Evolutionary conservation across 2,329 filamentous ascomycete species (phyloP).

Genomic region (Diaporthe citrichinensis): DNA sequence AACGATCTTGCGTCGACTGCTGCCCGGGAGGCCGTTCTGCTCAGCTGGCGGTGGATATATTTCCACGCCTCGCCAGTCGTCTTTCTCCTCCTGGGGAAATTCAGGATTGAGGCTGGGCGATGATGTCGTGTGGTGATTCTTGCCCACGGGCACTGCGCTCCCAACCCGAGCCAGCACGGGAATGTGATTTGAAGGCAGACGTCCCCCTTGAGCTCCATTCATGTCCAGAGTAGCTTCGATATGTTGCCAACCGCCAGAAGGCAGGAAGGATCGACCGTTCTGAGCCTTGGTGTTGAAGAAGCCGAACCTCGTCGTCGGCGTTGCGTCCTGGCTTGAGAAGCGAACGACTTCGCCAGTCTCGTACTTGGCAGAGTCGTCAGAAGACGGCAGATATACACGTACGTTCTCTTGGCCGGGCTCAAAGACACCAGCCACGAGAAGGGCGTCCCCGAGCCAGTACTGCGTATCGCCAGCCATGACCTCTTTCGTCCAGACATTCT

Average conservation of each 20-base stretch:
- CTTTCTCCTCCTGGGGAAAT: slow-evolving; percentile 48
- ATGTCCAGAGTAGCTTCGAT: not conserved
- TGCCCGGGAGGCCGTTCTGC: slow-evolving; percentile 16
- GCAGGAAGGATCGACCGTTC: not conserved
- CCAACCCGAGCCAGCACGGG: not conserved
- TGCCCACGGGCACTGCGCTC: slow-evolving; percentile 7
- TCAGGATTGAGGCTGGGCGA: slow-evolving; percentile 46
- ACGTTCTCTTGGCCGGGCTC: slow-evolving; percentile 68
- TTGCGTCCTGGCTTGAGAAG: not conserved
- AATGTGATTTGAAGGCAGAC: not conserved
- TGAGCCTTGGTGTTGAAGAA: slow-evolving; percentile 17
- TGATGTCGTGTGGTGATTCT: slow-evolving; percentile 21
- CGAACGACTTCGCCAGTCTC: not conserved
- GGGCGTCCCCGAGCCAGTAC: slow-evolving; percentile 79
- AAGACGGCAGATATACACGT: slow-evolving; percentile 69
- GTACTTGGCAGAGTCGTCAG: not conserved
- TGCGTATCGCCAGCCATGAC: slow-evolving; percentile 77
- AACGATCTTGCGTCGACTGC: slow-evolving; percentile 26
- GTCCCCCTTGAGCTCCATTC: not conserved
- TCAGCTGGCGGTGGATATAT: slow-evolving; percentile 50
- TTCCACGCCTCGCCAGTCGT: slow-evolving; percentile 53
- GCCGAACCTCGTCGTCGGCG: slow-evolving; percentile 4
- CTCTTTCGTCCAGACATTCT: slow-evolving; percentile 73
- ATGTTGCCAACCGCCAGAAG: not conserved
- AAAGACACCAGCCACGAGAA: slow-evolving; percentile 78